Evolutionary conservation across 2,329 filamentous ascomycete species (phyloP), one percentile per base, ranked within the genome.

Genomic region (Scytalidium lignicola): DNA sequence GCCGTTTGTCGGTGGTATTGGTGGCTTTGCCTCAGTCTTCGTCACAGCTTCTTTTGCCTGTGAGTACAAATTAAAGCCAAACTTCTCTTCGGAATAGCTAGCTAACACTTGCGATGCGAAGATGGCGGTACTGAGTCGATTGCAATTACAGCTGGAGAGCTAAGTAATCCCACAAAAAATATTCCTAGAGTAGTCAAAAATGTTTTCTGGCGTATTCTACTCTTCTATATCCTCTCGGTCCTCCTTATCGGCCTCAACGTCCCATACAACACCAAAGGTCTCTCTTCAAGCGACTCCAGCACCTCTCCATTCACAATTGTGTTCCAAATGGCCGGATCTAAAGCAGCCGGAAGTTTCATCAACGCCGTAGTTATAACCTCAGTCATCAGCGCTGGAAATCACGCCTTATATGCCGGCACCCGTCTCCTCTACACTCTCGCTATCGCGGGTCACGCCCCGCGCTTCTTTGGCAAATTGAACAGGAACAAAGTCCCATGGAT

Each of bases 141-240:
- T 44, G 81, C 80, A 45, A 81, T 85, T 50, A 84, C 82, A 0
- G 82, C 82, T 1, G 82, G 82, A 41, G 82, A 86, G 62, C 85
- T 82, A 2, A 79, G 77, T 55, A 73, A 85, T 55, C 82, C 83
- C 0, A 72, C 77, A 17, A 74, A 73, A 54, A 83, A 74, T 49
- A 67, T 86, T 28, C 83, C 83, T 1, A 73, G 74, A 2, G 82
- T 84, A 2, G 78, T 85, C 42, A 79, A 79, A 55, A 84, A 85
- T 48, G 80, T 83, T 37, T 83, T 84, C 58, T 84, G 78, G 78
- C 75, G 81, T 73, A 64, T 65, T 37, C 52, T 63, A 1, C 51
- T 64, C 23, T 65, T 80, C 18, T 77, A 75, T 5, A 67, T 79
- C 49, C 62, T 79, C 4, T 76, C 74, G 0, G 67, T 79, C 43